A percentile compares a stretch with the other conserved stretches of the same genome.
Conservation (phyloP, 2,329 filamentous ascomycete species). For the Aspergillus costaricaensis region DNA sequence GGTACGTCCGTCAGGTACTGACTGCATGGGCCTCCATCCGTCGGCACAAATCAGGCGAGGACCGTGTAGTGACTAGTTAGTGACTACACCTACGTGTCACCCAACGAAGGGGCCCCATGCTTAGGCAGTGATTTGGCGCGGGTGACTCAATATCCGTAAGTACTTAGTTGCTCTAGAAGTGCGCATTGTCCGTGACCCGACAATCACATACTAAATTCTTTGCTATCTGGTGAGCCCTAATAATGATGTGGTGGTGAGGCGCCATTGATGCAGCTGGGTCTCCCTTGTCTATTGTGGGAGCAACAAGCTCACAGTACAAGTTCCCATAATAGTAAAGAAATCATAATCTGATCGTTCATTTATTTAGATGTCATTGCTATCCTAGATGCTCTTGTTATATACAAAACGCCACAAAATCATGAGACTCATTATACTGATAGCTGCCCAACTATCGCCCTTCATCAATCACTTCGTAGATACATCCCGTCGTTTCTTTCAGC, state of each 20-base stretch:
- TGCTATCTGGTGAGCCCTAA: background rate
- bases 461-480: conserved; percentile 17
- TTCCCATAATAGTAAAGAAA: too few species aligned
- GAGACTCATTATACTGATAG: conserved; percentile 5
- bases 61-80: background rate
- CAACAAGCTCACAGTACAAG: background rate
- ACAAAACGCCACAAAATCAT: conserved; percentile 2
- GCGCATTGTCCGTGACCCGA: background rate
- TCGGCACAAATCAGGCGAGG: conserved; percentile 1
- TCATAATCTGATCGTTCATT: background rate
- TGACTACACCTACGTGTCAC: conserved; percentile 1
- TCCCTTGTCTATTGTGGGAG: background rate
- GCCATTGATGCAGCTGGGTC: background rate
- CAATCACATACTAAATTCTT: background rate
- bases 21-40: background rate
- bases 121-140: conserved; percentile 6
- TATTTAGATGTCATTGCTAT: background rate
- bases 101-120: background rate
- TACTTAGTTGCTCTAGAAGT: background rate
- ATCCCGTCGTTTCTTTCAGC: conserved; percentile 3
- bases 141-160: background rate
- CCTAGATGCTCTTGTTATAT: conserved; percentile 1
- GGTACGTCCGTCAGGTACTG: conserved; percentile 8
- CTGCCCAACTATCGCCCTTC: conserved; percentile 7
- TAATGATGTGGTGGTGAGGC: conserved; percentile 7